Conservation (phyloP, 176 grass and related monocot species). For the Hordeum marinum region DNA sequence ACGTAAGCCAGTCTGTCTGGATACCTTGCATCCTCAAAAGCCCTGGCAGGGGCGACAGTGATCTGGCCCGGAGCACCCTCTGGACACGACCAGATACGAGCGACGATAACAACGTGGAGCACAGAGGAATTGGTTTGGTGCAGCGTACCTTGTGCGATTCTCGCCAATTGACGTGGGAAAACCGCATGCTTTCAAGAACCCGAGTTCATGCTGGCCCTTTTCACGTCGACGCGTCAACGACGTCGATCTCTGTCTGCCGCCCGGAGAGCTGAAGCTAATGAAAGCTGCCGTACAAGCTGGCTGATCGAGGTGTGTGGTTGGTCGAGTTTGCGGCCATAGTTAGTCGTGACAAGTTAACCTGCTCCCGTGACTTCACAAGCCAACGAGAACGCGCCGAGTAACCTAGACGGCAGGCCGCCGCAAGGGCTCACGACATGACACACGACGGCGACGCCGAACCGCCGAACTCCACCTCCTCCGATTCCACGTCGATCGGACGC, state of each 20-base stretch:
- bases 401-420: background rate
- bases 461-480: background rate
- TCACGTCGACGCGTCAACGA: background rate
- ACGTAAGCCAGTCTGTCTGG: background rate
- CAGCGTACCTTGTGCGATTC: background rate
- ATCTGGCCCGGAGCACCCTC: background rate
- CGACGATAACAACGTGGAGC: conserved; percentile 27
- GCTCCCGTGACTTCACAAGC: background rate
- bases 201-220: background rate
- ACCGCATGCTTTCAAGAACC: background rate
- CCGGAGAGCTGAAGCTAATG: background rate
- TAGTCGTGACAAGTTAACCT: background rate
- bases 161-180: background rate
- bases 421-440: too few species aligned
- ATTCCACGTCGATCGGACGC: background rate
- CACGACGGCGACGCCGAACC: background rate
- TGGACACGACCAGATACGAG: background rate
- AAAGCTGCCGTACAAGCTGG: background rate
- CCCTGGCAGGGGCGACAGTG: background rate
- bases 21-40: background rate
- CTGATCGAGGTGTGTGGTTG: background rate
- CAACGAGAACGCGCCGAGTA: background rate
- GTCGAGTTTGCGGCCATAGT: background rate
- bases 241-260: background rate
- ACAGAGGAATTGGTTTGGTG: background rate